Evolutionary conservation across 2,329 filamentous ascomycete genomes (phyloP).

Genomic region (Pseudogymnoascus pannorum): DNA sequence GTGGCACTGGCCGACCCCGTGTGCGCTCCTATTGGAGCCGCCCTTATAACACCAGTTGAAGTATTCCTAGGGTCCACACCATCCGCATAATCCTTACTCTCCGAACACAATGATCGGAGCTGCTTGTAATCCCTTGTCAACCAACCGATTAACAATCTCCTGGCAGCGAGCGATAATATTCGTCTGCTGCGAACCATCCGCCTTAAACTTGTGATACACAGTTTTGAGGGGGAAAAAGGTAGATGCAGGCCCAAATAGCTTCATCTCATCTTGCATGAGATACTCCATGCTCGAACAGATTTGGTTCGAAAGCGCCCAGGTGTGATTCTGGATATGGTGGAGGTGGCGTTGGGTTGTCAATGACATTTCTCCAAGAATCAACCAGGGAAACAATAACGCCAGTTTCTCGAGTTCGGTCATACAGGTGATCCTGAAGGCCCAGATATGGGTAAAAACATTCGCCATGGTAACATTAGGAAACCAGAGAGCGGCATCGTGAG

Average conservation of each 20-base stretch:
- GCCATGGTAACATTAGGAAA: conserved; percentile 32
- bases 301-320: conserved; percentile 19
- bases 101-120: not conserved
- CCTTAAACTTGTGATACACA: not conserved
- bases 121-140: not conserved
- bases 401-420: conserved; percentile 14
- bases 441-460: conserved; percentile 33
- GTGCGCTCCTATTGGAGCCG: too few relatives aligned
- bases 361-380: not conserved
- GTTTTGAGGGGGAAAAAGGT: conserved; percentile 1
- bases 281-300: conserved; percentile 33
- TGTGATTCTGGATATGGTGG: not conserved
- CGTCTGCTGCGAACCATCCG: not conserved
- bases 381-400: not conserved
- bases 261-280: conserved; percentile 33
- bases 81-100: not conserved
- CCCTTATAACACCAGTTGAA: too few relatives aligned
- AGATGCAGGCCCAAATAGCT: conserved; percentile 33
- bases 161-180: not conserved
- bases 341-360: not conserved
- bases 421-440: conserved; percentile 34
- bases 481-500: conserved; percentile 18
- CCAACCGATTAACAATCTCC: not conserved
- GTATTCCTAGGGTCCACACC: not conserved
- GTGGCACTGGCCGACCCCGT: too few relatives aligned